Conservation (phyloP, 2,329 filamentous ascomycete genomes). For the Hirsutella minnesotensis region DNA sequence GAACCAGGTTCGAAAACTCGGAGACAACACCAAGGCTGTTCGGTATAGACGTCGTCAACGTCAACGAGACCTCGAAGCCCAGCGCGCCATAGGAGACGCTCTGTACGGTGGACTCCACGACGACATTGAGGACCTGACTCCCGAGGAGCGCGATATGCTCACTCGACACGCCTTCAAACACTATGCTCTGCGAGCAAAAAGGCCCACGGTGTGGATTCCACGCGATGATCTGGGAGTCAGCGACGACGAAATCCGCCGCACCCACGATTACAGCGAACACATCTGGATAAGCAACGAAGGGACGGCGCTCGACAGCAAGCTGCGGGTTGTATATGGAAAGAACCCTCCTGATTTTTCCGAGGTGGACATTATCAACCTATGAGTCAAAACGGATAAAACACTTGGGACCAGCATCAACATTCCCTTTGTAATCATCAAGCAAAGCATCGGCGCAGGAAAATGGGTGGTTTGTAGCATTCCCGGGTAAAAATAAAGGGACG, state of each 20-base stretch:
- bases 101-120: slow-evolving; percentile 82
- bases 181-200: slow-evolving; percentile 68
- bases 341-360: slow-evolving; percentile 86
- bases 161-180: slow-evolving; percentile 87
- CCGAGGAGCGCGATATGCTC: slow-evolving; percentile 75
- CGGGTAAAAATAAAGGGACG: too few relatives aligned
- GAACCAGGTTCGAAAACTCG: slow-evolving; percentile 32
- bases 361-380: slow-evolving; percentile 74
- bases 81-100: slow-evolving; percentile 63
- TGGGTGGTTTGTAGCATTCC: not conserved
- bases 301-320: slow-evolving; percentile 74
- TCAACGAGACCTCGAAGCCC: slow-evolving; percentile 56
- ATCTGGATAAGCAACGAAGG: slow-evolving; percentile 95
- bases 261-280: slow-evolving; percentile 60
- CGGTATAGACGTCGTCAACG: slow-evolving; percentile 37
- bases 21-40: slow-evolving; percentile 25
- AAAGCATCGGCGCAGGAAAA: too few relatives aligned
- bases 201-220: slow-evolving; percentile 90
- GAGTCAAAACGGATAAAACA: too few relatives aligned
- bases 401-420: too few relatives aligned
- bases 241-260: slow-evolving; percentile 79
- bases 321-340: slow-evolving; percentile 69
- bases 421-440: not conserved
- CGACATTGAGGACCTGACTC: slow-evolving; percentile 87
- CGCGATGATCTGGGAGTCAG: slow-evolving; percentile 81